Conservation (phyloP, 1,284 basidiomycete genomes). For the Ustilago trichophora region DNA sequence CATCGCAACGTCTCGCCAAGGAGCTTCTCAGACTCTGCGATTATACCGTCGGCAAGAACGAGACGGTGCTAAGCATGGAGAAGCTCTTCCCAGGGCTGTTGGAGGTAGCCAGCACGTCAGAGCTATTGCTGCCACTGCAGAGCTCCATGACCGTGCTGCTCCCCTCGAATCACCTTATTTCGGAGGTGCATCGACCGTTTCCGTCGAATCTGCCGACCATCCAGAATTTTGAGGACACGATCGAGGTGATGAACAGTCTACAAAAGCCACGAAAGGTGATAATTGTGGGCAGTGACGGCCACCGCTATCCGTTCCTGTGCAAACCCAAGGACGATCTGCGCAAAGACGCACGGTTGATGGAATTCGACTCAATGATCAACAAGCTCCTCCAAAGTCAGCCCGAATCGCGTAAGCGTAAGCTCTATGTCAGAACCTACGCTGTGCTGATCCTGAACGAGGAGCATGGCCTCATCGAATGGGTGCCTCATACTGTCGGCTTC, state of each 20-base stretch:
- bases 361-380: conserved; percentile 98
- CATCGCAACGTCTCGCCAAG: conserved; percentile 57
- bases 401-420: conserved; percentile 74
- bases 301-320: conserved; percentile 88
- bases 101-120: conserved; percentile 42
- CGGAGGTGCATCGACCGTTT: conserved; percentile 82
- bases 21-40: conserved; percentile 63
- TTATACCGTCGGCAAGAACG: conserved; percentile 46
- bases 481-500: conserved; percentile 88
- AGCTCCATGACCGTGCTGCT: conserved; percentile 89
- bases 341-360: conserved; percentile 97
- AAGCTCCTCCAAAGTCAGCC: conserved; percentile 93
- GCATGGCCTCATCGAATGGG: conserved; percentile 98
- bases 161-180: conserved; percentile 68
- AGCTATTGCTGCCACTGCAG: conserved; percentile 79
- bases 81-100: conserved; percentile 54
- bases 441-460: conserved; percentile 97
- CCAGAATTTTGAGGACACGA: conserved; percentile 73
- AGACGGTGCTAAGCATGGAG: conserved; percentile 47
- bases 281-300: conserved; percentile 83
- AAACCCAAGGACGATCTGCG: conserved; percentile 98
- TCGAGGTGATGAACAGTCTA: conserved; percentile 91
- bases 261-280: conserved; percentile 92
- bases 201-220: conserved; percentile 81
- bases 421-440: conserved; percentile 77